Percentiles rank a stretch among this genome's conserved stretches.
These are phyloP conservation scores for Naganishia kalamii DNA, from an alignment of 768 basidiomycete genomes.

Conservation along the genomic window DNA sequence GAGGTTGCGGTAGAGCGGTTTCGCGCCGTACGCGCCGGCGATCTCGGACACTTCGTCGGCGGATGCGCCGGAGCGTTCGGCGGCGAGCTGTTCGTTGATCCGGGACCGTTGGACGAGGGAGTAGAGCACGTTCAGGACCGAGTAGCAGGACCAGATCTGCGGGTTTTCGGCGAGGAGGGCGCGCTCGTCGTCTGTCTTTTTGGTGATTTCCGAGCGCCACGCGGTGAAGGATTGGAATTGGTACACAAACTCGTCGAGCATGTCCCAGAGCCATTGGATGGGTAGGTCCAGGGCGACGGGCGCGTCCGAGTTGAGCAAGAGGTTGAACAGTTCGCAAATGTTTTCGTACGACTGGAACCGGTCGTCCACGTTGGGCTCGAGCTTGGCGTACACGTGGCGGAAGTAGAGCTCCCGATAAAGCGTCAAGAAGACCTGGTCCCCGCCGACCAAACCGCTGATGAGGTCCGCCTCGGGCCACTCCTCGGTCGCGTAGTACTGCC, in stretches of 20 bases:
- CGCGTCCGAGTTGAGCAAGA: constrained; percentile 89
- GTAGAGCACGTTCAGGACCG: constrained; percentile 94
- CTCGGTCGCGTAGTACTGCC: constrained; percentile 85
- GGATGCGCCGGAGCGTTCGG: constrained; percentile 70
- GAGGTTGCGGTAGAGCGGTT: constrained; percentile 84
- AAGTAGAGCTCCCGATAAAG: constrained; percentile 72
- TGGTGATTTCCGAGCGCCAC: constrained; percentile 72
- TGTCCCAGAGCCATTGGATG: constrained; percentile 84
- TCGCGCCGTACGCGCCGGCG: constrained; percentile 83
- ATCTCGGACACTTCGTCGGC: constrained; percentile 76
- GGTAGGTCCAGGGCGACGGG: constrained; percentile 90
- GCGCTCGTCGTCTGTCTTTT: constrained; percentile 80
- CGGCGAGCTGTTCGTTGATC: constrained; percentile 85
- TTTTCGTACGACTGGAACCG: constrained; percentile 87
- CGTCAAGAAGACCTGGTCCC: constrained; percentile 92
- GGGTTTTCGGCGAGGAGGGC: constrained; percentile 55
- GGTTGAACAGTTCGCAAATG: constrained; percentile 97
- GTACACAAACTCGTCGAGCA: constrained; percentile 61
- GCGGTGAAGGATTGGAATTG: constrained; percentile 95
- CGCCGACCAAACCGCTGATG: constrained; percentile 87
- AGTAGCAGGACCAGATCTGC: constrained; percentile 89
- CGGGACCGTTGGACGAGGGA: constrained; percentile 95
- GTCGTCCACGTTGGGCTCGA: constrained; percentile 92
- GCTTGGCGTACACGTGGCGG: constrained; percentile 83
- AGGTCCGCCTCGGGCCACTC: constrained; percentile 98